Percentiles rank a stretch among this genome's conserved stretches.
phyloP scores from a whole-genome alignment of 768 basidiomycete species.

The Phlebiopsis gigantea region DNA sequence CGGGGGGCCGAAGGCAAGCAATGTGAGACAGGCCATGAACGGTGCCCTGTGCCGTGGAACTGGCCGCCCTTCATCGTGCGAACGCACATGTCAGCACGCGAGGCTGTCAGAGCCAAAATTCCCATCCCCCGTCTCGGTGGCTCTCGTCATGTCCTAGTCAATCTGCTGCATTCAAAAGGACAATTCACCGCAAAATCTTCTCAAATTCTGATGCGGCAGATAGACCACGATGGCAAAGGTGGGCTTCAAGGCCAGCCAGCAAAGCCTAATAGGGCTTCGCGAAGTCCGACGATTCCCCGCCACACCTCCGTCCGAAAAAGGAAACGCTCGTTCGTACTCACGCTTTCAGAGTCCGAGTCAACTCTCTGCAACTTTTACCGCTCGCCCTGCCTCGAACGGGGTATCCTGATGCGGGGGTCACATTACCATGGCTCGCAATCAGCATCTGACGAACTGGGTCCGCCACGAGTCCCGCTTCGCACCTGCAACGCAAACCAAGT shows the following conservation, averaged over 20 bases:
- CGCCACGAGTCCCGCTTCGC: not conserved
- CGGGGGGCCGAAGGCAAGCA: not conserved
- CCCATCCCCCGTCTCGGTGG: not conserved
- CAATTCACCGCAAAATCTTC: not conserved
- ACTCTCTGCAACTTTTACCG: not conserved
- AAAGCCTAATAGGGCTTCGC: conserved; percentile 8
- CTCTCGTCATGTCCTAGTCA: not conserved
- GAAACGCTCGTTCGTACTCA: conserved; percentile 8
- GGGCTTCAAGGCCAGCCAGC: not conserved
- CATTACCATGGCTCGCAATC: not conserved
- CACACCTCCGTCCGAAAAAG: conserved; percentile 5
- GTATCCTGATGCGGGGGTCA: not conserved
- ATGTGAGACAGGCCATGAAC: not conserved
- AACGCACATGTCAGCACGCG: not conserved
- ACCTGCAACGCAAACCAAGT: not conserved
- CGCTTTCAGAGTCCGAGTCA: conserved; percentile 6
- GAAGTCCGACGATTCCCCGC: conserved; percentile 7
- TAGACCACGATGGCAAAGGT: not conserved
- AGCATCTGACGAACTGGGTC: not conserved
- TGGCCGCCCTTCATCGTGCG: not conserved
- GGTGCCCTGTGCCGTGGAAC: not conserved
- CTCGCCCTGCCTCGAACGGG: not conserved
- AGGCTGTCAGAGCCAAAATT: not conserved
- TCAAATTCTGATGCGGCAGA: not conserved
- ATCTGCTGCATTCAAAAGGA: not conserved